These are phyloP conservation scores for Ambrosiella cleistominuta DNA, from an alignment of 2,329 filamentous ascomycete genomes.

Conservation along the genomic window DNA sequence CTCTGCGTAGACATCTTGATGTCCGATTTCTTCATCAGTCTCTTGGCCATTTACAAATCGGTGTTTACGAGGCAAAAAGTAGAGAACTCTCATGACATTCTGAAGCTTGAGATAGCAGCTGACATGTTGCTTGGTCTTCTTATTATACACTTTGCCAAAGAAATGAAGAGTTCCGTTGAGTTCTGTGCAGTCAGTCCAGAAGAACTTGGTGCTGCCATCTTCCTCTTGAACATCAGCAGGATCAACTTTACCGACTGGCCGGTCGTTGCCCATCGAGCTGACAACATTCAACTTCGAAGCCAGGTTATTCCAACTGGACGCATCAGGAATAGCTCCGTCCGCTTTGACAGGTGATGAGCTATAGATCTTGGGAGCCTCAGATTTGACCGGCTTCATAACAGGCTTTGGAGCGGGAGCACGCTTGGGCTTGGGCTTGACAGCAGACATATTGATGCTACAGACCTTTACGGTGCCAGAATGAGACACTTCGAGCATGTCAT, in stretches of 20 bases:
- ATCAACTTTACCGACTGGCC: constrained; percentile 60
- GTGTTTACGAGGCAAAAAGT: constrained; percentile 67
- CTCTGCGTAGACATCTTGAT: constrained; percentile 80
- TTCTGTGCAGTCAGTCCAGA: constrained; percentile 94
- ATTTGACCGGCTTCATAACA: constrained; percentile 56
- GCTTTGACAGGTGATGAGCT: constrained; percentile 10
- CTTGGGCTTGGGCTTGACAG: constrained; percentile 51
- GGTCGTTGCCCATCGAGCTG: constrained; percentile 29
- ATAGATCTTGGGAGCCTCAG: constrained; percentile 36
- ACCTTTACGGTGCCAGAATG: constrained; percentile 53
- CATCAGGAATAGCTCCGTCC: constrained; percentile 36
- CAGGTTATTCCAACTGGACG: constrained; percentile 75
- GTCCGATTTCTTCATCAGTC: constrained; percentile 62
- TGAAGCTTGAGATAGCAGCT: constrained; percentile 95
- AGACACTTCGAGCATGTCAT: constrained; percentile 75
- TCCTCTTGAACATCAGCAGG: constrained; percentile 77
- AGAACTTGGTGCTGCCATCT: constrained; percentile 82
- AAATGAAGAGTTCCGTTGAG: constrained; percentile 80
- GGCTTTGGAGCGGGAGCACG: constrained; percentile 54
- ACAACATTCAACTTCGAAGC: constrained; percentile 72
- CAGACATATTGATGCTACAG: constrained; percentile 68
- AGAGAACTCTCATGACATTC: constrained; percentile 83
- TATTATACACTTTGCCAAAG: constrained; percentile 92
- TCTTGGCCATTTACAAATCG: constrained; percentile 40
- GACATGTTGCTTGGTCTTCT: constrained; percentile 57